Evolutionary conservation across 2,329 filamentous ascomycete genomes (phyloP), one percentile per base, ranked within the genome.

Genomic region (Epichloe coenophiala): DNA sequence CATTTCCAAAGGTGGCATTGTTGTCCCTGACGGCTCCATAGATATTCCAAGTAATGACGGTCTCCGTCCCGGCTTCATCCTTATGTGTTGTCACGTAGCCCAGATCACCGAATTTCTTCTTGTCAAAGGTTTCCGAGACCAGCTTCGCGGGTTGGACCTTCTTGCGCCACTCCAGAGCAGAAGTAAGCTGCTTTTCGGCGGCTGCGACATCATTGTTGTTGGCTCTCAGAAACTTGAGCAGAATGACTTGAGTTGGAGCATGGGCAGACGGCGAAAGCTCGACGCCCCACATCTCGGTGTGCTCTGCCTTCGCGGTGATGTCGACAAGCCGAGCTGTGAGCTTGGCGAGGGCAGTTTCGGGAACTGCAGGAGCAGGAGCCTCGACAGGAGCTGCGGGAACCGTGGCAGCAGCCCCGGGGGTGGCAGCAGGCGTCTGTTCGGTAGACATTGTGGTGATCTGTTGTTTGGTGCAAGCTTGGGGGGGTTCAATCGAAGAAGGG

Each of bases 221-320:
- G 64, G 90, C 91, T 58, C 90, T 87, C 51, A 97, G 78, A 70
- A 90, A 96, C 72, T 96, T 97, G 65, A 95, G 88, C 46, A 96
- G 74, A 48, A 96, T 79, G 59, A 95, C 83, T 63, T 86, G 83
- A 45, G 86, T 89, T 50, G 86, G 86, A 48, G 90, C 75, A 59
- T 88, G 75, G 40, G 69, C 65, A 19, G 69, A 67, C 13, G 37
- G 21, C 9, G 67, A 67, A 43, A 96, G 78, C 35, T 77, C 71
- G 49, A 96, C 81, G 46, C 90, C 90, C 81, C 90, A 97, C 76
- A 96, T 86, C 73, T 96, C 89, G 48, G 70, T 70, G 67, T 95
- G 76, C 15, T 69, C 74, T 48, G 78, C 70, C 53, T 74, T 71
- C 46, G 71, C 68, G 53, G 81, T 66, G 53, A 89, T 77, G 6